Evolutionary conservation across 75 land plant species (phyloP), one percentile per base, ranked within the genome.

Genomic region (Cryptomeria japonica): DNA sequence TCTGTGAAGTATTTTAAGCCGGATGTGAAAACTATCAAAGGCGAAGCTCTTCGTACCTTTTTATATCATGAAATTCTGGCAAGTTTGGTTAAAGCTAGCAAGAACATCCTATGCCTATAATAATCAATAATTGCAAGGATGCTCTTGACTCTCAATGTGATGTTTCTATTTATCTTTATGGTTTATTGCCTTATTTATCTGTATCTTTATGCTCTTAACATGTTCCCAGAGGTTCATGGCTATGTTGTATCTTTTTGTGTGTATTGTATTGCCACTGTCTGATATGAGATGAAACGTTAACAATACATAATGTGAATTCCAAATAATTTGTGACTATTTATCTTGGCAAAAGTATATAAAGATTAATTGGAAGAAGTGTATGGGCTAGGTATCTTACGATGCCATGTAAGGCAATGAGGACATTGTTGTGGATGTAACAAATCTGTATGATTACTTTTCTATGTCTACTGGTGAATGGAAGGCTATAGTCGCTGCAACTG

Each of bases 1-100:
- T 97, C 99, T 86, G 99, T 98, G 13, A 98, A 98, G 88, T 98
- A 98, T 89, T 98, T 98, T 87, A 92, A 97, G 91, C 99, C 99
- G 15, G 99, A 98, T 86, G 94, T 97, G 61, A 96, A 90, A 89
- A 89, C 99, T 84, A 90, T 91, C 15, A 89, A 88, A 86, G 99
- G 99, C 44, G 99, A 98, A 88, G 97, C 99, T 70, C 94, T 98
- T n/a, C 97, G 99, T 38, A 98, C 99, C 61, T 95, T 92, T 95
- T 99, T 98, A 14, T 98, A 98, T 79, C 99, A 98, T 91, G 99
- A 98, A 91, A 94, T 98, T 78, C 86, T 98, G 95, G 99, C 96
- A 91, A 90, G 77, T 75, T 8, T 28, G 31, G 77, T 75, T 75
- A 13, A 13, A 34, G 16, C 77, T 75, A 13, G 37, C 15, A 64